Base-by-base conservation (phyloP, 73 alveolate genomes). In the Paramecium biaurelia region DNA sequence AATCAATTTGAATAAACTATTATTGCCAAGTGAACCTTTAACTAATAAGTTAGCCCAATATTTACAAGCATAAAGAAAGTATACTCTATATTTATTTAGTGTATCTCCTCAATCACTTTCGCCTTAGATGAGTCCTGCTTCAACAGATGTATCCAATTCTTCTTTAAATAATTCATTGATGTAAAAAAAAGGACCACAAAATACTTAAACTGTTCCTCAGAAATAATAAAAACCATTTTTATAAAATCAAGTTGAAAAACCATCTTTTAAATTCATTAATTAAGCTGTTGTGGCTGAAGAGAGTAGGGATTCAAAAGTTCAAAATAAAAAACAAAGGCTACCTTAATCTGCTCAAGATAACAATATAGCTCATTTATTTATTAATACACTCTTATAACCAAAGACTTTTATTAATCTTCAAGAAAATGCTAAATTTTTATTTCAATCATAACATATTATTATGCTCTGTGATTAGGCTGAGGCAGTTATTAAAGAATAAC, bases 1-100 rank as follows among this genome's bases (percentile, higher is more conserved):
- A 90, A 95, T 97, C 23, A 96, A 95, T 92, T 57, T 97, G 18
- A 93, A 85, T n/a, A 96, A 96, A 76, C 88, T 97, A 23, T 96
- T 97, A 87, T 89, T 72, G 18, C 96, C 96, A 49, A 94, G 95
- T 76, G 98, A 97, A 59, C 76, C 92, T 24, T 93, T 96, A 35
- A 76, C 93, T 70, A 84, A 49, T 24, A 97, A 97, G 86, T 89
- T 96, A 24, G 30, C 14, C 7, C 30, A 26, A 89, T 89, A 93
- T 95, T 92, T 10, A 72, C 76, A 49, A 92, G 92, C 58, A 67
- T 92, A 79, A 92, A 70, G 85, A 28, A 70, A 70, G 85, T 70
- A 70, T 57, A 92, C 82, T 41, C 43, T 70, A 70, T 11, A 37
- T 41, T 47, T 92, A 92, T 35, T 92, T 28, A 37, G 74, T 23